A percentile compares a stretch with the other conserved stretches of the same genome.
phyloP scores from a whole-genome alignment of 495 filamentous ascomycete genomes.

The Cenococcum geophilum region DNA sequence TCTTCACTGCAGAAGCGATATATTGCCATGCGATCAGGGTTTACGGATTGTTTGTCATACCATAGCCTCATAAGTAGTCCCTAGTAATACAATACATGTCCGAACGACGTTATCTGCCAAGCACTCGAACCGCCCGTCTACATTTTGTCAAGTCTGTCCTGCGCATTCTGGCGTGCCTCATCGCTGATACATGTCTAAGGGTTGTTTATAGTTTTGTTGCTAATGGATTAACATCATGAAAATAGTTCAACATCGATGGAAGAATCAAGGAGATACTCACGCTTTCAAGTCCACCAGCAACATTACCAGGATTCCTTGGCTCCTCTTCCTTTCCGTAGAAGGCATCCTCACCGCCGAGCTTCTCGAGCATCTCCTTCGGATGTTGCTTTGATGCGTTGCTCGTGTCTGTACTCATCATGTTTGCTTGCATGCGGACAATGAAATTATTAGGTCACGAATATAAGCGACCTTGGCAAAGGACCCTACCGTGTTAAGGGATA shows the following conservation, averaged over 20 bases:
- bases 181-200: too few relatives aligned
- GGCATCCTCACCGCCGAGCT: conserved; percentile 8
- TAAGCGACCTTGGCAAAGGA: too few relatives aligned
- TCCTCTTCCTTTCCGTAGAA: conserved; percentile 12
- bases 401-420: conserved; percentile 7
- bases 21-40: not conserved
- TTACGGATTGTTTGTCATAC: not conserved
- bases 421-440: not conserved
- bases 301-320: not conserved
- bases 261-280: too few relatives aligned
- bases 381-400: conserved; percentile 10
- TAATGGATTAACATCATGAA: too few relatives aligned
- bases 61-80: not conserved
- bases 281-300: not conserved
- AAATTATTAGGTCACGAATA: too few relatives aligned
- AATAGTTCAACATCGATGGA: too few relatives aligned
- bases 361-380: not conserved
- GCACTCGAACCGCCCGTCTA: not conserved
- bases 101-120: not conserved
- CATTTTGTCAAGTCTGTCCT: too few relatives aligned
- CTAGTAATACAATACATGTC: not conserved
- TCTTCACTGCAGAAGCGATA: not conserved
- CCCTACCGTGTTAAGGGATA: too few relatives aligned
- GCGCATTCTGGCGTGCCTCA: too few relatives aligned
- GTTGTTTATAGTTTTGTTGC: too few relatives aligned